Base-by-base conservation (phyloP, 2,329 filamentous ascomycete genomes). In the Aspergillus calidoustus region DNA sequence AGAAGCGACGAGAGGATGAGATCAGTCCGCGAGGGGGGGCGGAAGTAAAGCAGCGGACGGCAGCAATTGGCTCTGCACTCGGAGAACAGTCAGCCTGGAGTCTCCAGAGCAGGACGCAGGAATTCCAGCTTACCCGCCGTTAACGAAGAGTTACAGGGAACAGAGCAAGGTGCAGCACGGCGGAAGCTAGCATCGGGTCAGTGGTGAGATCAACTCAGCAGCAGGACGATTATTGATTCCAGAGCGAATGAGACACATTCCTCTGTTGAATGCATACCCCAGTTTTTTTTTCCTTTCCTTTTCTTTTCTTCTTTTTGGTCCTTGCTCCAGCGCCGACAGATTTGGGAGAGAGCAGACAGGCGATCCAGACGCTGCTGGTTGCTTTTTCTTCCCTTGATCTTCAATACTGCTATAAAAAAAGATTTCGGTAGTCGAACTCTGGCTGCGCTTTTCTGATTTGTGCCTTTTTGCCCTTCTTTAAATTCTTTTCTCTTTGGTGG, bases 121-220 rank as follows among this genome's bases (percentile, higher is more conserved):
- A 71, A 73, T 72, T 71, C 68, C 63, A 67, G 68, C 63, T 69
- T 73, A 73, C 70, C 72, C 72, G 72, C 72, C 70, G 69, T 73
- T 73, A 68, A 74, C 72, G 72, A 70, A 59, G 50, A 52, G 54
- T 51, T 49, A 38, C 15, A 57, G 50, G 59, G 41, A 56, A 52
- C 30, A 47, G 44, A 59, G 61, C 25, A 53, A 50, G 46, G 52
- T 55, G 58, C 52, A 53, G 54, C 28, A 61, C 51, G n/a, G 49
- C 46, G 46, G 52, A 59, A 59, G 56, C 60, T 62, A 62, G 53
- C 53, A 60, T 63, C 57, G 52, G 53, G 52, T 57, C 43, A 57
- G 57, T 53, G 56, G 56, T 55, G 58, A 60, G 55, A 59, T 62
- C 60, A 58, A 56, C 28, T 46, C 17, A 48, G 25, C 23, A 47